Evolutionary conservation across 2,329 filamentous ascomycete genomes (phyloP).

Genomic region (Fusarium sarcochroum): DNA sequence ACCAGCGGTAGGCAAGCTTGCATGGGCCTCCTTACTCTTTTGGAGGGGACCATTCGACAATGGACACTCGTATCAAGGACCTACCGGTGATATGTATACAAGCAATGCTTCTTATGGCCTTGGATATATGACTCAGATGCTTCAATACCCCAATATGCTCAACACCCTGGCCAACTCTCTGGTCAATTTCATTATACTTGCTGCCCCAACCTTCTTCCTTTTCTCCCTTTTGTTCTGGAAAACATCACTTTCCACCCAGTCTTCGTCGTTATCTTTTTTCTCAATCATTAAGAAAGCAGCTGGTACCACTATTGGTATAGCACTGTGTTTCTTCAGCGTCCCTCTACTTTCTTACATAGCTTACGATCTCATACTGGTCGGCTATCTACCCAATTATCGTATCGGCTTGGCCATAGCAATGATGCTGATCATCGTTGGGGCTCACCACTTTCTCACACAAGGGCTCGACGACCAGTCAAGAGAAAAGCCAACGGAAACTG

Average conservation of each 20-base stretch:
- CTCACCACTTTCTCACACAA: background rate
- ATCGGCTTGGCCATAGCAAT: background rate
- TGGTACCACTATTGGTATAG: background rate
- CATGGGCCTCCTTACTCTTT: background rate
- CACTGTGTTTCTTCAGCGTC: conserved; percentile 10
- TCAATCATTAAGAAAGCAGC: background rate
- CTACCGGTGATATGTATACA: conserved; percentile 1
- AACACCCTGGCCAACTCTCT: background rate
- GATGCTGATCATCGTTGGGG: background rate
- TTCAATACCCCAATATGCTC: background rate
- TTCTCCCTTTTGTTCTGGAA: background rate
- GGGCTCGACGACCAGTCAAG: background rate
- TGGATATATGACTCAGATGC: conserved; percentile 2
- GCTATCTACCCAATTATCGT: background rate
- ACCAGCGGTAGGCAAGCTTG: background rate
- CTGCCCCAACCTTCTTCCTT: background rate
- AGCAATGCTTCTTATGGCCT: conserved; percentile 10
- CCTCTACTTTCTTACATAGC: conserved; percentile 2
- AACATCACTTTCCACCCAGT: background rate
- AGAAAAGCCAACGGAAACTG: background rate
- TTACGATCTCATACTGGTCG: background rate
- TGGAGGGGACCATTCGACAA: background rate
- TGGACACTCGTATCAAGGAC: background rate
- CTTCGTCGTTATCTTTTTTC: background rate
- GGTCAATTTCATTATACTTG: background rate